phyloP scores from a whole-genome alignment of 2,329 filamentous ascomycete species.

The Hymenoscyphus linearis region DNA sequence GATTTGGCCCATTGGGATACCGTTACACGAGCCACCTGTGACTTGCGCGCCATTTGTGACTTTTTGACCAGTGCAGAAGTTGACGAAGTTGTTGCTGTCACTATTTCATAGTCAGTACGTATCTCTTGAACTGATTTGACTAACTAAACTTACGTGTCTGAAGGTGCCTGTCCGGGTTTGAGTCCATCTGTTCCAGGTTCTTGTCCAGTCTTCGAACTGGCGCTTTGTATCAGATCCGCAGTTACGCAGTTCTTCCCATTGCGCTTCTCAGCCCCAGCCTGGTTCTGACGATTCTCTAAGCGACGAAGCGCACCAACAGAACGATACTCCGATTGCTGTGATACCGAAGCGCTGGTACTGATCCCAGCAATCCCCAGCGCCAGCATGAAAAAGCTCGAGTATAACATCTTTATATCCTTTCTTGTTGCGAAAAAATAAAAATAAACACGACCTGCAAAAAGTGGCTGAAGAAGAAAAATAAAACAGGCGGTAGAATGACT shows the following conservation, averaged over 20 bases:
- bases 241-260: slow-evolving; percentile 33
- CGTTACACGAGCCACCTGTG: slow-evolving; percentile 54
- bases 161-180: slow-evolving; percentile 30
- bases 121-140: background rate
- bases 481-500: background rate
- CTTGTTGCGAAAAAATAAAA: background rate
- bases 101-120: slow-evolving; percentile 32
- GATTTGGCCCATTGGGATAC: slow-evolving; percentile 14
- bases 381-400: background rate
- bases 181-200: slow-evolving; percentile 39
- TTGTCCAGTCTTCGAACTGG: slow-evolving; percentile 10
- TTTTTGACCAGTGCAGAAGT: slow-evolving; percentile 31
- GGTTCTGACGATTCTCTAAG: background rate
- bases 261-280: slow-evolving; percentile 6
- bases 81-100: slow-evolving; percentile 36
- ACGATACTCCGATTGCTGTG: background rate
- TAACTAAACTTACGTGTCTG: slow-evolving; percentile 28
- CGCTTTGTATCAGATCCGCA: slow-evolving; percentile 22
- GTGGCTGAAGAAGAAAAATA: background rate
- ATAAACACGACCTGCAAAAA: background rate
- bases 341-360: background rate
- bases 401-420: background rate
- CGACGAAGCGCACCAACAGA: background rate
- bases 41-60: slow-evolving; percentile 56
- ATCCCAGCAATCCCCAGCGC: slow-evolving; percentile 2